Evolutionary conservation across 2,329 filamentous ascomycete genomes (phyloP).

Genomic region (Phyllosticta citriasiana): DNA sequence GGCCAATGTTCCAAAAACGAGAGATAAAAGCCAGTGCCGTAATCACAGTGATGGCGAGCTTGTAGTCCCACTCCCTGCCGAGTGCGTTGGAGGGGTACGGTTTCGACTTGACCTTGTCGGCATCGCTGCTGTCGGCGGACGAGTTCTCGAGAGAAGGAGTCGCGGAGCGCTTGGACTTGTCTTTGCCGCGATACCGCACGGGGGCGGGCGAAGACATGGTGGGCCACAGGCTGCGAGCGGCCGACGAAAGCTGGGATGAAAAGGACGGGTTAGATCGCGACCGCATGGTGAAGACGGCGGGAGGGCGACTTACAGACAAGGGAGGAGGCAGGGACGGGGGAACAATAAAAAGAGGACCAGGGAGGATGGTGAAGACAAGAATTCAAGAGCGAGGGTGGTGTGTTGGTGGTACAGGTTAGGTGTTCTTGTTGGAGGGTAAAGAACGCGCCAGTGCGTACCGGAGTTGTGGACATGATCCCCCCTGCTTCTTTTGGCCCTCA

Average conservation of each 20-base stretch:
- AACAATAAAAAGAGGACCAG: slow-evolving; percentile 5
- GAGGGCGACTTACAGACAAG: background rate
- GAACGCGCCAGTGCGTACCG: background rate
- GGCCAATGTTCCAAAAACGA: slow-evolving; percentile 90
- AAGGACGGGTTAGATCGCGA: slow-evolving; percentile 1
- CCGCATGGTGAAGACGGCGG: slow-evolving; percentile 1
- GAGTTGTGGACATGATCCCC: background rate
- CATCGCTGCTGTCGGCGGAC: background rate
- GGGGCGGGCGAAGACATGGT: slow-evolving; percentile 7
- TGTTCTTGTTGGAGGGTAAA: slow-evolving; percentile 3
- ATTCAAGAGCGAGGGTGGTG: background rate
- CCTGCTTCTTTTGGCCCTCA: background rate
- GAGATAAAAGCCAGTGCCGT: slow-evolving; percentile 81
- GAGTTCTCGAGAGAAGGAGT: slow-evolving; percentile 24
- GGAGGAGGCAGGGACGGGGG: background rate
- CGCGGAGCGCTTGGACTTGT: slow-evolving; percentile 29
- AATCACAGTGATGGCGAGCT: slow-evolving; percentile 64
- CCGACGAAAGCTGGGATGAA: slow-evolving; percentile 22
- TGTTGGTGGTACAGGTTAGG: slow-evolving; percentile 9
- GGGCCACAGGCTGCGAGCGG: slow-evolving; percentile 17
- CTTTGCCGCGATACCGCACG: slow-evolving; percentile 28
- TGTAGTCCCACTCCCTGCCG: slow-evolving; percentile 71
- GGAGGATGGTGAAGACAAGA: slow-evolving; percentile 10
- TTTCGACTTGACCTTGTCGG: slow-evolving; percentile 23
- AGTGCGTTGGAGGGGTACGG: slow-evolving; percentile 22